Evolutionary conservation across 371 early-diverging fungal genomes (phyloP).

Genomic region (Sporodiniella umbellata): DNA sequence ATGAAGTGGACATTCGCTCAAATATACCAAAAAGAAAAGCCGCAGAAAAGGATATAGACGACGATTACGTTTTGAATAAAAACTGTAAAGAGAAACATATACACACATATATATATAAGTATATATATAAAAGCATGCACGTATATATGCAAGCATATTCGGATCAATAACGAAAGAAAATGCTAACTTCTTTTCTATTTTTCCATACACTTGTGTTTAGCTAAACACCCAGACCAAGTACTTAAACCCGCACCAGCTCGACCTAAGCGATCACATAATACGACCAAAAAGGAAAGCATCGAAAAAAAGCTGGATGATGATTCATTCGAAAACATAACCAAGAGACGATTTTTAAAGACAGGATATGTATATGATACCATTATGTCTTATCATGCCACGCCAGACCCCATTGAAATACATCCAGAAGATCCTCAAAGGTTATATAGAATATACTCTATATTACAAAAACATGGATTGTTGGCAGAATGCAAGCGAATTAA

Average conservation of each 20-base stretch:
- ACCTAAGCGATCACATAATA: background rate
- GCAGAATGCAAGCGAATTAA: constrained; percentile 50
- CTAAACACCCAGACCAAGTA: background rate
- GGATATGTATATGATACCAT: constrained; percentile 66
- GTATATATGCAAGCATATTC: too few species aligned
- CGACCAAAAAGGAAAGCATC: background rate
- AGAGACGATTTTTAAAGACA: constrained; percentile 29
- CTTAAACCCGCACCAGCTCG: background rate
- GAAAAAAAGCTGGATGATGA: background rate
- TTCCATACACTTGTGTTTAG: too few species aligned
- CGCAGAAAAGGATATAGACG: too few species aligned
- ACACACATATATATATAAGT: too few species aligned
- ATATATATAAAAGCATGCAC: too few species aligned
- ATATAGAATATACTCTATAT: constrained; percentile 57
- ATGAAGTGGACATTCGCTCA: too few species aligned
- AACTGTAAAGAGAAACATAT: too few species aligned
- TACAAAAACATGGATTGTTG: constrained; percentile 47
- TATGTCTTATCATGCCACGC: constrained; percentile 58
- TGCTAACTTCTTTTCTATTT: background rate
- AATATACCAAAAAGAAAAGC: too few species aligned
- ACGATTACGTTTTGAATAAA: too few species aligned
- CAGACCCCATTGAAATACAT: constrained; percentile 55
- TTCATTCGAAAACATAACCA: background rate
- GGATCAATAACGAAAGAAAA: background rate
- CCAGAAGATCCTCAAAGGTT: constrained; percentile 77